A percentile compares a stretch with the other conserved stretches of the same genome.
phyloP scores from a whole-genome alignment of 2,329 filamentous ascomycete species.

The Stagonosporopsis cucurbitacearum region DNA sequence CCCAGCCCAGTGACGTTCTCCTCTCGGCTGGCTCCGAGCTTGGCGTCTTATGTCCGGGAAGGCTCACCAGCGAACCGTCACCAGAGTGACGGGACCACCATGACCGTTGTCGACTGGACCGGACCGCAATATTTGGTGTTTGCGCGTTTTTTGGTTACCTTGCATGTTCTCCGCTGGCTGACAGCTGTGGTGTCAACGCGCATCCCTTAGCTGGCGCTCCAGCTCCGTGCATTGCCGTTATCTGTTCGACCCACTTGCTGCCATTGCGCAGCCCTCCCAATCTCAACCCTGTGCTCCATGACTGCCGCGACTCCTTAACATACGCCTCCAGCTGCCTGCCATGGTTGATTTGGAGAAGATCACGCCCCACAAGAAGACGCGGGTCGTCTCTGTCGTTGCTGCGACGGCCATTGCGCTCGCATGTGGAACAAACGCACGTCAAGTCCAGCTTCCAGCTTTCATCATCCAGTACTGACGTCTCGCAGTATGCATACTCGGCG shows the following conservation, averaged over 20 bases:
- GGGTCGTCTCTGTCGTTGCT: conserved; percentile 82
- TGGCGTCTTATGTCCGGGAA: conserved; percentile 32
- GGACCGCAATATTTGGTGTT: too few species aligned
- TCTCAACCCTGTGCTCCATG: conserved; percentile 9
- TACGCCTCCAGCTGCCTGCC: conserved; percentile 21
- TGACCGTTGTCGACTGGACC: neutral
- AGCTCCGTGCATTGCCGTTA: conserved; percentile 16
- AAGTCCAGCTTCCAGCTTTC: neutral
- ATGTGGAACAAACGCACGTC: conserved; percentile 86
- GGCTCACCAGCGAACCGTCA: neutral
- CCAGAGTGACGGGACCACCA: neutral
- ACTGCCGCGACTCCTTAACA: conserved; percentile 23
- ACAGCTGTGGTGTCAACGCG: neutral
- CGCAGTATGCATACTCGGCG: conserved; percentile 94
- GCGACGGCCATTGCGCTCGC: conserved; percentile 85
- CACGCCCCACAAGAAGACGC: conserved; percentile 64
- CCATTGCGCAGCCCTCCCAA: conserved; percentile 19
- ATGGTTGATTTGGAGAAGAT: conserved; percentile 35
- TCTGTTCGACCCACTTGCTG: conserved; percentile 21
- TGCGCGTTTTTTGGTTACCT: too few species aligned
- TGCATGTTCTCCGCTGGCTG: neutral
- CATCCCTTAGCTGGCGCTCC: neutral
- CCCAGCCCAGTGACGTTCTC: conserved; percentile 14
- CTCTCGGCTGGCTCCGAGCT: conserved; percentile 22
- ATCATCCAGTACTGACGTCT: conserved; percentile 32